Percentiles rank a stretch among this genome's conserved stretches.
Conservation (phyloP, 768 basidiomycete genomes). For the Leccinum rimulosum region DNA sequence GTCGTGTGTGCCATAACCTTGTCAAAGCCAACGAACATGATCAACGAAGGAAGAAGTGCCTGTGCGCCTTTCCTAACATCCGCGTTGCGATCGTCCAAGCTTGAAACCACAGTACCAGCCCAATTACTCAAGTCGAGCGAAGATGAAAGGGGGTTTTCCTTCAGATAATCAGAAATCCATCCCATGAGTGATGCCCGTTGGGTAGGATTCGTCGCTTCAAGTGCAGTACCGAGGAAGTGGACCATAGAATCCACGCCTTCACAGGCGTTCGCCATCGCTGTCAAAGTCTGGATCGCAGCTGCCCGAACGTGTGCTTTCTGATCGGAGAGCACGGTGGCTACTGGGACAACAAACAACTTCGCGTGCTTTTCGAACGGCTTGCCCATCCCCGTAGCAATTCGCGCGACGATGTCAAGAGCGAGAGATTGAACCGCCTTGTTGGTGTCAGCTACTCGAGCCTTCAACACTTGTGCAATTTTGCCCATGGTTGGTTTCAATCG, state of each 20-base stretch:
- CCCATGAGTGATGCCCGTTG: conserved; percentile 76
- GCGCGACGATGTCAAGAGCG: conserved; percentile 86
- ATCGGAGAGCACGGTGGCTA: conserved; percentile 86
- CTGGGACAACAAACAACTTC: conserved; percentile 69
- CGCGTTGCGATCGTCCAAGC: conserved; percentile 84
- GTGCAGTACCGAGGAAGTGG: conserved; percentile 67
- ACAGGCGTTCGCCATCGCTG: conserved; percentile 80
- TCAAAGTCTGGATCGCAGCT: conserved; percentile 74
- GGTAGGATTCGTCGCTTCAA: conserved; percentile 86
- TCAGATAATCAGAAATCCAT: conserved; percentile 82
- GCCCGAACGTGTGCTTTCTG: conserved; percentile 86
- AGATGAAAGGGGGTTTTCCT: conserved; percentile 52
- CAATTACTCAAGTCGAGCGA: conserved; percentile 69
- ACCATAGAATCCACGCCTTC: conserved; percentile 84
- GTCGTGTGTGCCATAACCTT: conserved; percentile 83
- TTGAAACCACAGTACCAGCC: conserved; percentile 62
- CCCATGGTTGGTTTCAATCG: conserved; percentile 90
- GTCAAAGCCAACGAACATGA: conserved; percentile 75
- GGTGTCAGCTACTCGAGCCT: conserved; percentile 83
- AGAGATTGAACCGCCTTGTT: conserved; percentile 93
- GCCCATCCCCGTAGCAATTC: conserved; percentile 92
- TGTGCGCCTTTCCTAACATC: conserved; percentile 94
- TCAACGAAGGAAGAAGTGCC: conserved; percentile 72
- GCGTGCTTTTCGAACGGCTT: conserved; percentile 91
- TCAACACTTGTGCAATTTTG: conserved; percentile 87